Conservation (phyloP, 306 rosid genomes). For the Vicia sativa region DNA sequence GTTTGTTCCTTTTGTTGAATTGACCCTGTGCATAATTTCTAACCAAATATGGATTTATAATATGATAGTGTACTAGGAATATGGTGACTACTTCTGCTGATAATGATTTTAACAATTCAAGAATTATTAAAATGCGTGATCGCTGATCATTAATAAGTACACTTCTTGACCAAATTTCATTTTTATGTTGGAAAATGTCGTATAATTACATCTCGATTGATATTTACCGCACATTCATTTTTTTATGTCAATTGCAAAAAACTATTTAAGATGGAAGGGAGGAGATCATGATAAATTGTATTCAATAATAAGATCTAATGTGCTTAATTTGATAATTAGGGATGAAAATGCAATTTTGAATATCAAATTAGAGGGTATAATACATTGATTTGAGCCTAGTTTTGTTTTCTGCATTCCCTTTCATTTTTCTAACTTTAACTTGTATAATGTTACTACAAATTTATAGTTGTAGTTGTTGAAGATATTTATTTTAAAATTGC, state of each 20-base stretch:
- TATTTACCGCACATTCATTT: slow-evolving; percentile 8
- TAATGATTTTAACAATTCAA: slow-evolving; percentile 4
- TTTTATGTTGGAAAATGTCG: slow-evolving; percentile 15
- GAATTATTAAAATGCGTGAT: background rate
- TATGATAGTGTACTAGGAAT: slow-evolving; percentile 10
- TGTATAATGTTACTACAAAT: slow-evolving; percentile 4
- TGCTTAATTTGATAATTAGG: slow-evolving; percentile 7
- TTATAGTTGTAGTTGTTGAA: slow-evolving; percentile 23
- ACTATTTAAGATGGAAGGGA: slow-evolving; percentile 5
- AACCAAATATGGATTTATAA: slow-evolving; percentile 11
- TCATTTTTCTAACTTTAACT: slow-evolving; percentile 14
- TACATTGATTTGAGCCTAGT: slow-evolving; percentile 13
- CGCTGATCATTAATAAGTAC: background rate
- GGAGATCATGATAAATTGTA: background rate
- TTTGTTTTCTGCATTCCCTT: slow-evolving; percentile 6
- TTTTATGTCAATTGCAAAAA: slow-evolving; percentile 27
- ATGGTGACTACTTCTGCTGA: background rate
- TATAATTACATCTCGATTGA: slow-evolving; percentile 10
- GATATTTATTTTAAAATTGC: slow-evolving; percentile 2
- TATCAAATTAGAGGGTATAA: slow-evolving; percentile 21
- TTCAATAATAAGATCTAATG: background rate
- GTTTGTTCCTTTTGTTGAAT: slow-evolving; percentile 36
- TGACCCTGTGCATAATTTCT: slow-evolving; percentile 15
- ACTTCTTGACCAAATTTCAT: slow-evolving; percentile 25
- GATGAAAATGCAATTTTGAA: slow-evolving; percentile 3